These are phyloP conservation scores for Cryptosporidium xiaoi DNA, from an alignment of 169 alveolate genomes.

Conservation along the genomic window DNA sequence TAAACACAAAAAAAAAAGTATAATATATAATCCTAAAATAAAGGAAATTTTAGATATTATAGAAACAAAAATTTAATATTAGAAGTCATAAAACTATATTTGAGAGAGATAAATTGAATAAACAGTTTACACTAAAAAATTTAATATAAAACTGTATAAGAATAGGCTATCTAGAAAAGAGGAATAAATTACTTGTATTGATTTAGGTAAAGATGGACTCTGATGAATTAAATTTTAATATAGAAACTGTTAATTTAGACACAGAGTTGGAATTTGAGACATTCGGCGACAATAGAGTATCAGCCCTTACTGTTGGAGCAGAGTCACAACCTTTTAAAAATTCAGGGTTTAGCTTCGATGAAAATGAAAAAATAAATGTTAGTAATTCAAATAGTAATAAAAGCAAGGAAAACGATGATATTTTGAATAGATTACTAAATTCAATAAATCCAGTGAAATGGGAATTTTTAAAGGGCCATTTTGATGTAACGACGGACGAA, in stretches of 20 bases:
- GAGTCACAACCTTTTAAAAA: constrained; percentile 36
- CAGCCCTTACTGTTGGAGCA: too few species aligned
- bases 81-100: too few species aligned
- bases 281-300: background rate
- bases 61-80: too few species aligned
- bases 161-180: too few species aligned
- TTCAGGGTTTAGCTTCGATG: background rate
- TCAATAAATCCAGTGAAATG: constrained; percentile 39
- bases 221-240: constrained; percentile 61
- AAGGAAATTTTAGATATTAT: too few species aligned
- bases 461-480: constrained; percentile 52
- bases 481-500: constrained; percentile 65
- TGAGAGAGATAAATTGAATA: too few species aligned
- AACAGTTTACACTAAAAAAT: too few species aligned
- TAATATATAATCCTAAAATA: too few species aligned
- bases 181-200: too few species aligned
- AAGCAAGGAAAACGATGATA: constrained; percentile 11
- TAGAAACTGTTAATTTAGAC: constrained; percentile 69
- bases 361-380: background rate
- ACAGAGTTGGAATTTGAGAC: constrained; percentile 59
- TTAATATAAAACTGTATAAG: too few species aligned
- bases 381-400: background rate
- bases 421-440: constrained; percentile 3
- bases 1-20: too few species aligned
- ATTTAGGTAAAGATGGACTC: background rate